A percentile compares a stretch with the other conserved stretches of the same genome.
Evolutionary conservation across 164 flowering plant species (phyloP).

Genomic region (Tetracentron sinense): DNA sequence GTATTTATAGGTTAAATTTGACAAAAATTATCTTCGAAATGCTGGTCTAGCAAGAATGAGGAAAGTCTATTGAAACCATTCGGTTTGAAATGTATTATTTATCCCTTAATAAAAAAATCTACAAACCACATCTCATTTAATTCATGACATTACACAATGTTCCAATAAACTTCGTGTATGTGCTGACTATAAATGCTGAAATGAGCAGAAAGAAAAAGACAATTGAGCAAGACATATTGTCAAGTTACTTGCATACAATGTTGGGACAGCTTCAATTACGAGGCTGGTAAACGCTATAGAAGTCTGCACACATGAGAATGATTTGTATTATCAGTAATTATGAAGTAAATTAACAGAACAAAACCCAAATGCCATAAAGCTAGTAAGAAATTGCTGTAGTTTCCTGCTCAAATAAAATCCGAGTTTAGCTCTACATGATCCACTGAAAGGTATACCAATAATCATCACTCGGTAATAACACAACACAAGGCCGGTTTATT

Average conservation of each 20-base stretch:
- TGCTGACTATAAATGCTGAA: background rate
- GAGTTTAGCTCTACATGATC: too few species aligned
- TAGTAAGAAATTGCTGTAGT: background rate
- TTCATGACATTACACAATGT: too few species aligned
- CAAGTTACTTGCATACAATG: slow-evolving; percentile 53
- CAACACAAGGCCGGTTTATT: too few species aligned
- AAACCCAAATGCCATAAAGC: background rate
- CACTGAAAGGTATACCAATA: too few species aligned
- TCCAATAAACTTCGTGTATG: too few species aligned
- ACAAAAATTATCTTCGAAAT: background rate
- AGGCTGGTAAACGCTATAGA: slow-evolving; percentile 67
- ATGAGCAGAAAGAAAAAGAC: background rate
- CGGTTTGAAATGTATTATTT: too few species aligned
- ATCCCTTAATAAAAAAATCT: too few species aligned
- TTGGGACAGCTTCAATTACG: slow-evolving; percentile 71
- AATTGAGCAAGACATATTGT: background rate
- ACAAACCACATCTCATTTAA: too few species aligned
- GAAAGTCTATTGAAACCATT: background rate
- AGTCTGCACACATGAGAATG: slow-evolving; percentile 51
- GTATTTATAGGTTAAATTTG: background rate
- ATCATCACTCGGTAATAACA: too few species aligned
- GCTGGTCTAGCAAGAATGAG: too few species aligned
- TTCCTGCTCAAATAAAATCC: too few species aligned
- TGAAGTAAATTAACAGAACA: background rate
- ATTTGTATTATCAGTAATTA: slow-evolving; percentile 3